A percentile compares a stretch with the other conserved stretches of the same genome.
Conservation (phyloP, 1,284 basidiomycete genomes). For the Tylopilus orsonianus region DNA sequence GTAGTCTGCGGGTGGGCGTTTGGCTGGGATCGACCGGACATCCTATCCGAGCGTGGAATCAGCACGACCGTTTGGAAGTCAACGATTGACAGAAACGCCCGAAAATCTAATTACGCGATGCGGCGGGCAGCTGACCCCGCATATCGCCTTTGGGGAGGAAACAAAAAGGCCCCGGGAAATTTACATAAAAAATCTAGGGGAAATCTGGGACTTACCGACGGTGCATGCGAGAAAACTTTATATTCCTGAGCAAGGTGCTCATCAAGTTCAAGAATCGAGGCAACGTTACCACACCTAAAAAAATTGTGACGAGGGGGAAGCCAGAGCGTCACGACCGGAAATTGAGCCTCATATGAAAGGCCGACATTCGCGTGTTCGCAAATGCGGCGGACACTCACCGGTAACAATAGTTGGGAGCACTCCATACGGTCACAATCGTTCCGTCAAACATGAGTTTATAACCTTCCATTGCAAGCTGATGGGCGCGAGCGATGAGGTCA, state of each 20-base stretch:
- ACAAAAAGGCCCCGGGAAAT: slow-evolving; percentile 31
- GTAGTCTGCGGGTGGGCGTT: slow-evolving; percentile 85
- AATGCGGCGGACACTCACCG: slow-evolving; percentile 47
- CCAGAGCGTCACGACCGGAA: slow-evolving; percentile 18
- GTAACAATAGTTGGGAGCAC: slow-evolving; percentile 98
- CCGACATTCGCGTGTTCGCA: slow-evolving; percentile 22
- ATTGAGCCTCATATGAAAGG: slow-evolving; percentile 26
- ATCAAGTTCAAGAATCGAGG: slow-evolving; percentile 89
- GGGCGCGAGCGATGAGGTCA: slow-evolving; percentile 94
- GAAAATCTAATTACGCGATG: slow-evolving; percentile 3
- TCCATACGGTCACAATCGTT: slow-evolving; percentile 98
- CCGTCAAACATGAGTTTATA: slow-evolving; percentile 98
- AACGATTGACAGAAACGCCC: slow-evolving; percentile 3
- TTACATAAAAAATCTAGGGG: slow-evolving; percentile 9
- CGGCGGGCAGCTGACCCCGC: slow-evolving; percentile 22
- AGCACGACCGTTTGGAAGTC: slow-evolving; percentile 4
- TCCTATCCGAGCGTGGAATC: slow-evolving; percentile 46
- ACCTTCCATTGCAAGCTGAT: slow-evolving; percentile 98
- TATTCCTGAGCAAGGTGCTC: slow-evolving; percentile 90
- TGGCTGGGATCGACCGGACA: slow-evolving; percentile 84
- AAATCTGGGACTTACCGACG: slow-evolving; percentile 49
- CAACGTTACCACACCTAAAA: slow-evolving; percentile 88
- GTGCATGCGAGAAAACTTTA: slow-evolving; percentile 84
- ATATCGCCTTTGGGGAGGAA: slow-evolving; percentile 33
- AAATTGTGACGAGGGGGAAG: slow-evolving; percentile 14